Percentiles rank a stretch among this genome's conserved stretches.
Conservation (phyloP, 768 basidiomycete genomes). For the Amanita subjunquillea region DNA sequence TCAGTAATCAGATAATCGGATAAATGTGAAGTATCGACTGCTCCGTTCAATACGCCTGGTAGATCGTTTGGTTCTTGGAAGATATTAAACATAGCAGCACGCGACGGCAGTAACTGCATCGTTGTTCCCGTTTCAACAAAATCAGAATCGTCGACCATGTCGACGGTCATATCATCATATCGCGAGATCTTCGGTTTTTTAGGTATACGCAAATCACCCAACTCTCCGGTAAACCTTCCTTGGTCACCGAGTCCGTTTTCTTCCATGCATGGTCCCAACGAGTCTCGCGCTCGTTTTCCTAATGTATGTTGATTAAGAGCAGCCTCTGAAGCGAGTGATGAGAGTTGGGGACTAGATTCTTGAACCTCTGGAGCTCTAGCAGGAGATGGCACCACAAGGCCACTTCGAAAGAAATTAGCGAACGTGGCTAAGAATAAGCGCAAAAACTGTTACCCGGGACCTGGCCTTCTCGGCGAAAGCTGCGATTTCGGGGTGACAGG, state of each 20-base stretch:
- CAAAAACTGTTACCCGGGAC: conserved; percentile 11
- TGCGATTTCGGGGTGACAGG: conserved; percentile 16
- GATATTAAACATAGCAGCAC: conserved; percentile 34
- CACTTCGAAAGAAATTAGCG: conserved; percentile 8
- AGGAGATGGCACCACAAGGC: conserved; percentile 14
- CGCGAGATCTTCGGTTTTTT: conserved; percentile 7
- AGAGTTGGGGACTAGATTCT: not conserved
- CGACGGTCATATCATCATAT: not conserved
- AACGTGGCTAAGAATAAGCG: not conserved
- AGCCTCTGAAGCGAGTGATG: not conserved
- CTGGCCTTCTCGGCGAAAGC: conserved; percentile 8
- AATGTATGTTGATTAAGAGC: not conserved
- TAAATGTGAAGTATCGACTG: conserved; percentile 41
- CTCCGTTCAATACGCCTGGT: conserved; percentile 26
- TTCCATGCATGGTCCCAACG: not conserved
- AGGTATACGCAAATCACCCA: not conserved
- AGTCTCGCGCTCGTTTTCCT: conserved; percentile 2
- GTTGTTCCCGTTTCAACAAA: conserved; percentile 7
- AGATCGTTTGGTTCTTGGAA: conserved; percentile 32
- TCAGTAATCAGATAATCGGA: conserved; percentile 39
- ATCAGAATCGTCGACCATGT: not conserved
- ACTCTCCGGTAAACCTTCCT: not conserved
- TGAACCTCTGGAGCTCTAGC: not conserved
- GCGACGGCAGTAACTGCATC: conserved; percentile 12
- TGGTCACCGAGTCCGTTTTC: not conserved